Evolutionary conservation across 345 rosid species (phyloP), one percentile per base, ranked within the genome.

Genomic region (Physaria fendleri): DNA sequence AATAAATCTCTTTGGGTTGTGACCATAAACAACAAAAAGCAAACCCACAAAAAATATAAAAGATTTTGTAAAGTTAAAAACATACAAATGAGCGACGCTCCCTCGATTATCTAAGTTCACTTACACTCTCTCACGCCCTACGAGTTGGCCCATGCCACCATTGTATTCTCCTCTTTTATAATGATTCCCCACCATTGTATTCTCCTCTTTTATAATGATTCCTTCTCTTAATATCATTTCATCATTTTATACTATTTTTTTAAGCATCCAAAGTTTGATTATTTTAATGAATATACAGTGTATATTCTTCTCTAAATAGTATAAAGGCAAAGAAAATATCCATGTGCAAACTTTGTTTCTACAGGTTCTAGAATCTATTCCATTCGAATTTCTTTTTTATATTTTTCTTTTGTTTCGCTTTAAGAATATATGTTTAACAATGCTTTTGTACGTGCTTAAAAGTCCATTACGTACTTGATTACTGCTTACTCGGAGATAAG

Each of bases 11-110:
- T n/a, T 53, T 68, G 56, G 62, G 43, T 52, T 68, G 67, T 68
- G 67, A 61, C 67, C 67, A 68, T 68, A 68, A 53, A 60, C 59
- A 60, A 68, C 67, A 61, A 68, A 68, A 68, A 68, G 73, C 73
- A 60, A 68, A 60, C 47, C 73, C 65, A 43, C 60, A 14, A 15
- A 18, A 30, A 22, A 1, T 9, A n/a, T n/a, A n/a, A n/a, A n/a
- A n/a, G n/a, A n/a, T n/a, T n/a, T 59, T 28, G 18, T 33, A 59
- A 68, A 68, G 66, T 43, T n/a, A n/a, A 59, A 24, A 24, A 51
- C 16, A 67, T n/a, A n/a, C 38, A 59, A 43, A 49, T 22, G 41
- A 51, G 33, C 42, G 40, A 69, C 73, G 73, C 73, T 69, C 73
- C 73, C 68, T 69, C 68, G 68, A 69, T 30, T 60, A 28, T 37